Percentiles rank a stretch among this genome's conserved stretches.
These are phyloP conservation scores for Aurifilum marmelostoma DNA, from an alignment of 2,329 filamentous ascomycete species.

Conservation along the genomic window DNA sequence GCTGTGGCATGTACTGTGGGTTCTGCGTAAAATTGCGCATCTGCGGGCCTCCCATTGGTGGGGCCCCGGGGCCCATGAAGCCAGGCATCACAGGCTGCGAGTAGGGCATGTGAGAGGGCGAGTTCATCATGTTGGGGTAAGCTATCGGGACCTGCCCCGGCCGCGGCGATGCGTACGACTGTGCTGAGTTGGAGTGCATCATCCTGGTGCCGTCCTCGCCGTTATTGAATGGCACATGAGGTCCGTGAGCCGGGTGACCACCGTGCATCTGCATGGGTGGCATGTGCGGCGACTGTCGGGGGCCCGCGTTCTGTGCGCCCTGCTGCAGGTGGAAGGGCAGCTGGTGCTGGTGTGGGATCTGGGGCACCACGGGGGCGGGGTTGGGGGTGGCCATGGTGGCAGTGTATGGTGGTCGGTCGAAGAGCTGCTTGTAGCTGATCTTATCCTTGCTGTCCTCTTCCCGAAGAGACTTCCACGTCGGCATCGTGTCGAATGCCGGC, in stretches of 20 bases:
- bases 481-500: constrained; percentile 80
- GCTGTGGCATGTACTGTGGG: constrained; percentile 72
- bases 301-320: constrained; percentile 67
- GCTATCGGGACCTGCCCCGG: constrained; percentile 71
- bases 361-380: constrained; percentile 69
- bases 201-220: constrained; percentile 80
- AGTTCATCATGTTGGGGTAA: constrained; percentile 67
- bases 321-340: constrained; percentile 82
- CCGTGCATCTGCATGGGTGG: constrained; percentile 77
- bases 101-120: constrained; percentile 71
- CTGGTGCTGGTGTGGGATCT: constrained; percentile 81
- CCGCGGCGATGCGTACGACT: constrained; percentile 84
- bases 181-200: constrained; percentile 82
- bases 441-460: constrained; percentile 71
- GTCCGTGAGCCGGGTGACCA: constrained; percentile 70
- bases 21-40: constrained; percentile 73
- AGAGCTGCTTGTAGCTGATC: constrained; percentile 75
- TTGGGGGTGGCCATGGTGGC: constrained; percentile 69
- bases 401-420: constrained; percentile 67
- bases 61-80: constrained; percentile 69
- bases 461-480: constrained; percentile 77
- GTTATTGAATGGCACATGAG: constrained; percentile 68
- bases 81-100: constrained; percentile 73
- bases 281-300: constrained; percentile 74
- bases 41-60: constrained; percentile 64